phyloP scores from a whole-genome alignment of 768 basidiomycete genomes.

The Lactarius akahatsu region DNA sequence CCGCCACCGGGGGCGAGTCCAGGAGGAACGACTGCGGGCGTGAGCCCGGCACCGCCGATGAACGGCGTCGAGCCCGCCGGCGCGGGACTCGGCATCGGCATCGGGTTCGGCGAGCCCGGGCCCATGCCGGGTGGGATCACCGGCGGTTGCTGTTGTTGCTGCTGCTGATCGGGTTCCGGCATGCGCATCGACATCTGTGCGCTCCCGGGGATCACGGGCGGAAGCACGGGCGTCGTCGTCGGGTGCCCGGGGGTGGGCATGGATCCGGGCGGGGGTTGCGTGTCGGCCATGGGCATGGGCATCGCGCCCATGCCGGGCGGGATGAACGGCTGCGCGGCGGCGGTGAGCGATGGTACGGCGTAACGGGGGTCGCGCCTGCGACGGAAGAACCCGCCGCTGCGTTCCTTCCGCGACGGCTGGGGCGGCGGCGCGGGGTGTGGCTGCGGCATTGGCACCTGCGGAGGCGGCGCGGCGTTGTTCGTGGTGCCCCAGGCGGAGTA shows the following conservation, averaged over 20 bases:
- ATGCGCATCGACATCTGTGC: slow-evolving; percentile 21
- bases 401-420: slow-evolving; percentile 8
- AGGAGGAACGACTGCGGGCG: neutral
- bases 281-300: slow-evolving; percentile 16
- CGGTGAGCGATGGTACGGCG: slow-evolving; percentile 2
- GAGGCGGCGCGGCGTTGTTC: neutral
- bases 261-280: neutral
- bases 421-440: slow-evolving; percentile 8
- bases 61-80: slow-evolving; percentile 23
- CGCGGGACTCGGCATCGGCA: slow-evolving; percentile 18
- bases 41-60: neutral
- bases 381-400: slow-evolving; percentile 19
- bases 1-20: neutral
- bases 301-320: neutral
- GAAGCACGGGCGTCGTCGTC: neutral
- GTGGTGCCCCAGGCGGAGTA: slow-evolving; percentile 33
- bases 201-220: slow-evolving; percentile 3
- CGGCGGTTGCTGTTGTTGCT: neutral
- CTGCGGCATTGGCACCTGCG: neutral
- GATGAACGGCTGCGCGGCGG: slow-evolving; percentile 11
- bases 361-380: slow-evolving; percentile 2
- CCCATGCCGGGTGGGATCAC: slow-evolving; percentile 7
- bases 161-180: slow-evolving; percentile 17
- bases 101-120: neutral
- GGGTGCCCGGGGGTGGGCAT: neutral